Evolutionary conservation across 495 filamentous ascomycete species (phyloP), one percentile per base, ranked within the genome.

Genomic region (Cercophora sp.): DNA sequence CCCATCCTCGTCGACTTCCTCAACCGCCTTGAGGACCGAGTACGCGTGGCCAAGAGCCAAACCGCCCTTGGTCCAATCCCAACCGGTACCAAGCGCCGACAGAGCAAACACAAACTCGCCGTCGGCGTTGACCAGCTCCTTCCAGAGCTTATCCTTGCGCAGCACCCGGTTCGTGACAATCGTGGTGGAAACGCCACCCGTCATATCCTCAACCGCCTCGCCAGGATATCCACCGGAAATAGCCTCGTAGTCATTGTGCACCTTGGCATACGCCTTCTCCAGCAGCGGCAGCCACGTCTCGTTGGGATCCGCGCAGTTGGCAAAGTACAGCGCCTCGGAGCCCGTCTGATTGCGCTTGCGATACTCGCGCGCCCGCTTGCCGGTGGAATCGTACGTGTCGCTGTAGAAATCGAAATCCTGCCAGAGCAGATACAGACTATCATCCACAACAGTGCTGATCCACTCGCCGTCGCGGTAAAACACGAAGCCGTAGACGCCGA

Each of bases 221-320:
- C 83, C 84, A 8, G 85, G 79, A 59, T 79, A 88, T 0, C 87
- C 87, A n/a, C 86, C 86, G 32, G 85, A 79, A 53, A 91, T 86
- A 1, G 86, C 54, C 34, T 58, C 54, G 29, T 62, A 67, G 42
- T 67, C 64, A 2, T 85, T 85, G 54, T 91, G 87, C 4, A 85
- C 85, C 60, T 91, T 91, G 32, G 88, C 88, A 60, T 87, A 91
- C 1, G 87, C 87, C 63, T 91, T 91, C 58, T 91, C 87, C 1
- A 91, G 75, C 29, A 91, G 67, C 0, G 87, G 88, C 13, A 91
- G 72, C 87, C 87, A 91, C 0, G 86, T 91, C 66, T 91, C 88
- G 59, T 88, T 88, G 9, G 78, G 73, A 56, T 85, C 83, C 29
- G 76, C 75, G 67, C 86, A 89, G 51, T 83, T 80, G 3, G 85